Conservation (phyloP, 345 rosid species). For the Limnanthes douglasii region DNA sequence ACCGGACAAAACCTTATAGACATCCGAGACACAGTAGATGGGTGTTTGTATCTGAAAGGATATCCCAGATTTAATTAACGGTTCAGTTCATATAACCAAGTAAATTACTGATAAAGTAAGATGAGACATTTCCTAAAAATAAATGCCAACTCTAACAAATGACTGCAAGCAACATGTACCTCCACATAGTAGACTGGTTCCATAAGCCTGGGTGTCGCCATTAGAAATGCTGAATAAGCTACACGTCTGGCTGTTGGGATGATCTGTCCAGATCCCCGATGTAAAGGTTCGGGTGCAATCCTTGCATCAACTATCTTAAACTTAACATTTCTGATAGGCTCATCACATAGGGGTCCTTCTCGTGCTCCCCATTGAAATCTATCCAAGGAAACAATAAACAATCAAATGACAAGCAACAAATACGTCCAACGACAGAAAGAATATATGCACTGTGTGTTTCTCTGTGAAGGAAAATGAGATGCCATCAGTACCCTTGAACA, state of each 20-base stretch:
- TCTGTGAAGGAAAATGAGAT: conserved; percentile 8
- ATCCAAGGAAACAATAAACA: conserved; percentile 7
- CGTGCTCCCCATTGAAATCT: conserved; percentile 99
- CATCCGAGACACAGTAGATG: conserved; percentile 86
- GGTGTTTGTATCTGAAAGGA: conserved; percentile 88
- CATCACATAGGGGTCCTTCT: conserved; percentile 98
- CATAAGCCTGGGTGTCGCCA: conserved; percentile 98
- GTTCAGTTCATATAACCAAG: too few species aligned
- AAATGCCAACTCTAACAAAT: neutral
- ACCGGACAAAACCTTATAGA: conserved; percentile 83
- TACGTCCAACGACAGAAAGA: conserved; percentile 1
- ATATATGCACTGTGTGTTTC: neutral
- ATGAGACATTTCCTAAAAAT: neutral
- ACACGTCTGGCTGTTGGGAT: conserved; percentile 97
- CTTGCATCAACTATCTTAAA: conserved; percentile 96
- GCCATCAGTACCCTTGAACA: conserved; percentile 60
- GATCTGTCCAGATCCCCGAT: conserved; percentile 96
- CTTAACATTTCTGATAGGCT: conserved; percentile 91
- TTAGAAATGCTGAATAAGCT: conserved; percentile 75
- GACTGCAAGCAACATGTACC: conserved; percentile 18
- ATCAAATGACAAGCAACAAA: conserved; percentile 7
- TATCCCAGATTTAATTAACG: conserved; percentile 1
- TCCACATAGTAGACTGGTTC: conserved; percentile 99
- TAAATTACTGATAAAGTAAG: neutral
- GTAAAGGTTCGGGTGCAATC: conserved; percentile 81